Conservation (phyloP, 164 flowering plant genomes). For the Kalanchoe fedtschenkoi region DNA sequence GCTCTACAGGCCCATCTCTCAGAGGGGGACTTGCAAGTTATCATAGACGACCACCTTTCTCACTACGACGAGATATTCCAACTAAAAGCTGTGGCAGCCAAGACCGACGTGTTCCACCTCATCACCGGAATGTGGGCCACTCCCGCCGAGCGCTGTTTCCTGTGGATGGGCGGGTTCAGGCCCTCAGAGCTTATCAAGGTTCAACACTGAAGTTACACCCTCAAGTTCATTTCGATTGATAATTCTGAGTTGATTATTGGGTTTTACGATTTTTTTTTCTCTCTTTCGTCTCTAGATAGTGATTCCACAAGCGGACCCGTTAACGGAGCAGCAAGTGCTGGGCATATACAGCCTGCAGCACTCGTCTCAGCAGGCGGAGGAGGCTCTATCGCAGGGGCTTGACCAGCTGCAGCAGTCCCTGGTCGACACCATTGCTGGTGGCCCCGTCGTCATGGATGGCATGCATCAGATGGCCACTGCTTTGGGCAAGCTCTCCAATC, state of each 20-base stretch:
- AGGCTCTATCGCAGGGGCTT: conserved; percentile 78
- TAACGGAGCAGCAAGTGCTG: conserved; percentile 85
- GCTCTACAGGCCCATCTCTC: conserved; percentile 62
- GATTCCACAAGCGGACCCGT: conserved; percentile 63
- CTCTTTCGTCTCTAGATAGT: conserved; percentile 37
- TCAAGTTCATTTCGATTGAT: background rate
- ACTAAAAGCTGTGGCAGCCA: conserved; percentile 67
- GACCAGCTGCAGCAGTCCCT: conserved; percentile 90
- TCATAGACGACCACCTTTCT: conserved; percentile 55
- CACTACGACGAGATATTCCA: conserved; percentile 87
- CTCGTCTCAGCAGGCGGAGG: conserved; percentile 89
- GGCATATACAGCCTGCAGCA: conserved; percentile 82
- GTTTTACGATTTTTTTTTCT: background rate
- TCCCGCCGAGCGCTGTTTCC: conserved; percentile 93
- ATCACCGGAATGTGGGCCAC: conserved; percentile 90
- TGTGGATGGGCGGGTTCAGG: conserved; percentile 98
- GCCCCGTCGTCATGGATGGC: conserved; percentile 38
- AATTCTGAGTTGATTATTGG: background rate
- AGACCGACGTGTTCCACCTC: conserved; percentile 81
- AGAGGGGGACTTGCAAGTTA: conserved; percentile 53
- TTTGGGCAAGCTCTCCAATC: conserved; percentile 71
- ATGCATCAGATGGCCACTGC: conserved; percentile 90
- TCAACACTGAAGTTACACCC: background rate
- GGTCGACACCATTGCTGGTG: conserved; percentile 58
- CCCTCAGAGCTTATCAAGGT: conserved; percentile 98